A percentile compares a stretch with the other conserved stretches of the same genome.
phyloP scores from a whole-genome alignment of 306 rosid genomes.

The Trifolium repens region DNA sequence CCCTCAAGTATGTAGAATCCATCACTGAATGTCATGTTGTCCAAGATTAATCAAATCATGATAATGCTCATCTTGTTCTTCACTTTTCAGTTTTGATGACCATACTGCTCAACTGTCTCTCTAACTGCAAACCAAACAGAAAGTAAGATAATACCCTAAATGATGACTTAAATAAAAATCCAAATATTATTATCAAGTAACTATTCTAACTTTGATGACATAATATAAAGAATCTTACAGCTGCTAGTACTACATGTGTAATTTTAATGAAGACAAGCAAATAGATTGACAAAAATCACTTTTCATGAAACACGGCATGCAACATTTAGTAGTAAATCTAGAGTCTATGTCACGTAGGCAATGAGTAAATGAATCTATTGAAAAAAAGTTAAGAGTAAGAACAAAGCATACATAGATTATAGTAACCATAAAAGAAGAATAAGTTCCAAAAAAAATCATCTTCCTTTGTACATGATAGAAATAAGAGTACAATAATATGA shows the following conservation, averaged over 20 bases:
- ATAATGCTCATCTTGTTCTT: conserved; percentile 31
- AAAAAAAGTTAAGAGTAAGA: background rate
- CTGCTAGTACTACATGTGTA: background rate
- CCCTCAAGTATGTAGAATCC: conserved; percentile 23
- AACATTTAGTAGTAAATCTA: conserved; percentile 17
- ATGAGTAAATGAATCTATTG: conserved; percentile 20
- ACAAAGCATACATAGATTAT: background rate
- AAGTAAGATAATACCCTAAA: conserved; percentile 19
- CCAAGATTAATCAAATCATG: conserved; percentile 39
- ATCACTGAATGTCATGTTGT: conserved; percentile 18
- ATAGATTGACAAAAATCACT: conserved; percentile 12
- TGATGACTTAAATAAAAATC: conserved; percentile 11
- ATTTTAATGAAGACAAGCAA: conserved; percentile 2
- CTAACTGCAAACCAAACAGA: conserved; percentile 51
- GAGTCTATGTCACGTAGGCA: background rate
- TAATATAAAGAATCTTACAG: conserved; percentile 1
- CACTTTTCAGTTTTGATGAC: conserved; percentile 48
- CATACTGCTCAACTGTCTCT: conserved; percentile 51
- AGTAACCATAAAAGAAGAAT: background rate
- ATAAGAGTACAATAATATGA: conserved; percentile 7
- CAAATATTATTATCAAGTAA: conserved; percentile 1
- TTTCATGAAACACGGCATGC: background rate
- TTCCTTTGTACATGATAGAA: background rate
- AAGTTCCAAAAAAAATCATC: background rate
- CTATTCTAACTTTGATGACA: conserved; percentile 17